Base-by-base conservation (phyloP, 2,329 filamentous ascomycete species). In the Paramyrothecium sp. region DNA sequence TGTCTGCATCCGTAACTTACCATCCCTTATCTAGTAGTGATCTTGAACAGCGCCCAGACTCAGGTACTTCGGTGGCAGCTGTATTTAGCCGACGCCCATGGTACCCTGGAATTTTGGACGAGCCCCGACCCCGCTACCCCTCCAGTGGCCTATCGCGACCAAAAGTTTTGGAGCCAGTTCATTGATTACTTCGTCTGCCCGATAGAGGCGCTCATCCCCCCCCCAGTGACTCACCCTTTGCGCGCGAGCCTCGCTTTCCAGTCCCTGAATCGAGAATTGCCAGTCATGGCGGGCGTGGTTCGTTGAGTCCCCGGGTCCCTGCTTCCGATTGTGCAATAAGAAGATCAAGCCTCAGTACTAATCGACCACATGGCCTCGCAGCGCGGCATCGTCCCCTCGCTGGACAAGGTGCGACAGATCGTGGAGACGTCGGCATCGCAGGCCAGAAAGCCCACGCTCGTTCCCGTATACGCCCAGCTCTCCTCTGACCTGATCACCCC, bases 401-500 rank as follows among this genome's bases (percentile, higher is more conserved):
- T 81, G 59, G 75, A 81, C 58, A 77, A 75, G 56, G 75, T 82
- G 55, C 73, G 72, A 58, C 71, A 75, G 49, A 65, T 81, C 55
- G 68, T 82, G 57, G 68, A 70, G 52, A 74, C 70, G 55, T 70
- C 75, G 19, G 68, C 64, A 52, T 56, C 67, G 50, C 23, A 63
- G 33, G 73, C 56, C 47, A 54, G 33, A 30, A 53, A 41, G 26
- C 73, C 88, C 16, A 97, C 95, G 67, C 84, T 96, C 60, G 84
- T 97, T 10, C 92, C 92, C 2, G 74, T 97, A 47, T 92, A 89
- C 74, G 88, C 90, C 23, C 91, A 93, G 62, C 92, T 97, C 66
- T 87, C 92, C 7, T 94, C 94, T 66, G 94, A 97, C 74, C 88
- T 98, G 64, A 84, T 98, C 72, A 99, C 94, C 1, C 95, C 95